Base-by-base conservation (phyloP, 2,329 filamentous ascomycete genomes). In the Trichoderma lentiforme region DNA sequence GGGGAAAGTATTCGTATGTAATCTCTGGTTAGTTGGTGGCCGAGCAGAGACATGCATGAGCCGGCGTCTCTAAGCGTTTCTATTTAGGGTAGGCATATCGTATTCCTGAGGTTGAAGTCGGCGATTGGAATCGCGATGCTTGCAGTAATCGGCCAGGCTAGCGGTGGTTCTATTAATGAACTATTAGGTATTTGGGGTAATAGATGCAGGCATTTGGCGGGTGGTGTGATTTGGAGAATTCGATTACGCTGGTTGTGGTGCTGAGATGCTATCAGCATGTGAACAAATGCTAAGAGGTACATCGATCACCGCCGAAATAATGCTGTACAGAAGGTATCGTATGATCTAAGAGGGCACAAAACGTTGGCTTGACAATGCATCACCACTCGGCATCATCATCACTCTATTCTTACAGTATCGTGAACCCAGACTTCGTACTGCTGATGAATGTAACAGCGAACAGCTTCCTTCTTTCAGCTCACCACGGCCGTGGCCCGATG, bases 1-100 rank as follows among this genome's bases (percentile, higher is more conserved):
- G n/a, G 11, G 11, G 8, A n/a, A n/a, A n/a, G n/a, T n/a, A n/a
- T n/a, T n/a, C n/a, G n/a, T n/a, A n/a, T n/a, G n/a, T n/a, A n/a
- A n/a, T n/a, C n/a, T n/a, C n/a, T n/a, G n/a, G 15, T 15, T 57
- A 18, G 53, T 57, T 28, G 26, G 6, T 18, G 43, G 28, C 62
- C 43, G 62, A 65, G 11, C 24, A 30, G 65, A 68, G 65, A 58
- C 53, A 43, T 68, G 65, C 65, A 68, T 68, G 65, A 58, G 24
- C 30, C 32, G 47, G 64, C 64, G 64, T 21, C 1, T 12, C 28
- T 1, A 21, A 26, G 21, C 1, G 4, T n/a, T 21, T 24, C 1
- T 3, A 7, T 36, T 18, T 36, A 47, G 24, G 34, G 36, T 43
- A 36, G 5, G 32, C 26, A 9, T 6, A 12, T n/a, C 36, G 61